Base-by-base conservation (phyloP, 139 green algal genomes). In the Desmodesmus armatus region DNA sequence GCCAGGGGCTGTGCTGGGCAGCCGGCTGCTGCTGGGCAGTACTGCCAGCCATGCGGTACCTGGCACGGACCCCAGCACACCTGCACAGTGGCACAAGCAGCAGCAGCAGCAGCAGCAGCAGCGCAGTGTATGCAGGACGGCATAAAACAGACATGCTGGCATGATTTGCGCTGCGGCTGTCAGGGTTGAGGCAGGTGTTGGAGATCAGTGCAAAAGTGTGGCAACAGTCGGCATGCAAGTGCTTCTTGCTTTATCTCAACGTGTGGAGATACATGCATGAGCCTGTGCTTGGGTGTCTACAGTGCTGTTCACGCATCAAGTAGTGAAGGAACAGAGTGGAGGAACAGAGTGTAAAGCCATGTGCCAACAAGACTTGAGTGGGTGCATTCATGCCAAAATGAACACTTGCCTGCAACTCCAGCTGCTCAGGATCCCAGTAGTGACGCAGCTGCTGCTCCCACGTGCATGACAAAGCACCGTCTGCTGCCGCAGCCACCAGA, bases 31-130 rank as follows among this genome's bases (percentile, higher is more conserved):
- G 76, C 76, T 55, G 76, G 76, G 55, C 55, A 41, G 53, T 82
- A 82, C 37, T 71, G 37, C 76, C 76, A 82, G 55, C 76, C 76
- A 31, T 82, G 72, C 39, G 55, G 23, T 2, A 82, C 37, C 37
- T 82, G 76, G 25, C 55, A 71, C 0, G 76, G 76, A 7, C 76
- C 76, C 53, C 71, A 82, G 55, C 76, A 82, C 25, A 82, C 76
- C 76, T 82, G 69, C 39, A n/a, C n/a, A n/a, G n/a, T 41, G 39
- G 5, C 2, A 3, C 15, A 7, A 39, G 23, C 44, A 66, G 43
- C 72, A 75, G 37, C 37, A 75, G 19, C 7, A 5, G 33, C 35
- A 29, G 65, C 43, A 7, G 62, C 71, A 39, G 41, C 25, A 49
- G 0, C 43, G 2, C 3, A 2, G 31, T 67, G 21, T 35, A 27